Conservation (phyloP, 257 asterid species). For the Przewalskia tangutica region DNA sequence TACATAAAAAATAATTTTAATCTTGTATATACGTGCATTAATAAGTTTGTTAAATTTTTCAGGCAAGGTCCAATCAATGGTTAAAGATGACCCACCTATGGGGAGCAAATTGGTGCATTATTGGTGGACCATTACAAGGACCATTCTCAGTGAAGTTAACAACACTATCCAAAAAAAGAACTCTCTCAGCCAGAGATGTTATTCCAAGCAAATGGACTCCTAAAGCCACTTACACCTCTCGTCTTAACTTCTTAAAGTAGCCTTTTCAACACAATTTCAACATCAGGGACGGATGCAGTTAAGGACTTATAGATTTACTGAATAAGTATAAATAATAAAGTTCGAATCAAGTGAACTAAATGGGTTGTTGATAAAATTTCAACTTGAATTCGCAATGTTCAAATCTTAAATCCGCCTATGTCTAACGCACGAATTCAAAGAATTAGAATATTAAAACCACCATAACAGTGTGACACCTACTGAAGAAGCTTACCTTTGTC, state of each 20-base stretch:
- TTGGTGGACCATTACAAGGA: constrained; percentile 70
- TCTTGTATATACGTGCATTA: no score
- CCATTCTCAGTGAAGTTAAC: constrained; percentile 83
- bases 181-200: constrained; percentile 75
- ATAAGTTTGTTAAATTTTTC: no score
- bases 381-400: not conserved
- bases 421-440: not conserved
- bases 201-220: constrained; percentile 87
- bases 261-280: no score
- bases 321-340: not conserved
- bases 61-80: constrained; percentile 62
- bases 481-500: not conserved
- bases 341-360: no score
- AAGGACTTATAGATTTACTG: no score
- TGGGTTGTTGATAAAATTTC: not conserved
- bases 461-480: not conserved
- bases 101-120: constrained; percentile 94
- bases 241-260: constrained; percentile 53
- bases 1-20: no score
- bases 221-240: constrained; percentile 85
- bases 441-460: not conserved
- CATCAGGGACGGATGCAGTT: not conserved
- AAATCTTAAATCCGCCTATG: not conserved
- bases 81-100: constrained; percentile 75
- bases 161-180: constrained; percentile 43